phyloP scores from a whole-genome alignment of 75 land plant species.

The Sequoiadendron giganteum region DNA sequence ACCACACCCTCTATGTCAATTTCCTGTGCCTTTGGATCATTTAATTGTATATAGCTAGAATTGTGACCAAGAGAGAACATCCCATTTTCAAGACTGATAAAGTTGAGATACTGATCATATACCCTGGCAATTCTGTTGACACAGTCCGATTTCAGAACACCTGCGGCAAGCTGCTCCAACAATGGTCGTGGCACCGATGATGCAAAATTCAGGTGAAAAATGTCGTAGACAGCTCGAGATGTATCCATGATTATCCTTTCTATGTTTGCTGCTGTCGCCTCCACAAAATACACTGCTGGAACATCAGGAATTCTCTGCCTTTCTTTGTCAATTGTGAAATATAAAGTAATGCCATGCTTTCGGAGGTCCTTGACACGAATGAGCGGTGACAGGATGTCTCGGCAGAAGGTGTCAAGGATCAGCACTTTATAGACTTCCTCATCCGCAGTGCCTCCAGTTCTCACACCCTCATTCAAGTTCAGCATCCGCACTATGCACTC shows the following conservation, averaged over 20 bases:
- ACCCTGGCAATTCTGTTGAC: constrained; percentile 69
- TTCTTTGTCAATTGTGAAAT: constrained; percentile 77
- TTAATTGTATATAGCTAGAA: constrained; percentile 68
- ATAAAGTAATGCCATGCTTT: constrained; percentile 91
- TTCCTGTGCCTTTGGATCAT: constrained; percentile 87
- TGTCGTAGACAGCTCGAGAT: constrained; percentile 60
- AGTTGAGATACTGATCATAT: constrained; percentile 93
- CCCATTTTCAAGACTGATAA: constrained; percentile 77
- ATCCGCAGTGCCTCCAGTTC: constrained; percentile 34
- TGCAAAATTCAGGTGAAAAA: constrained; percentile 83
- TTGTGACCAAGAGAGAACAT: constrained; percentile 88
- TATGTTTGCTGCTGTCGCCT: constrained; percentile 56
- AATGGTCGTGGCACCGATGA: constrained; percentile 86
- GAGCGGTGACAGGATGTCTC: constrained; percentile 79
- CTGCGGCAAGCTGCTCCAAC: constrained; percentile 83
- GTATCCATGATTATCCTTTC: constrained; percentile 69
- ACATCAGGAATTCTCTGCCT: constrained; percentile 85
- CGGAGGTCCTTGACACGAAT: constrained; percentile 91
- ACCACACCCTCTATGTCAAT: constrained; percentile 76
- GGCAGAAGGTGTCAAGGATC: constrained; percentile 79
- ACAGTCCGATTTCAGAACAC: constrained; percentile 56
- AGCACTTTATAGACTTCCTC: constrained; percentile 94
- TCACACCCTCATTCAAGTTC: constrained; percentile 70
- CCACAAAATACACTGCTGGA: constrained; percentile 95
- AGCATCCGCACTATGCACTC: constrained; percentile 85